Percentiles rank a stretch among this genome's conserved stretches.
These are phyloP conservation scores for Candida koratica DNA, from an alignment of 805 yeast genomes.

Conservation along the genomic window DNA sequence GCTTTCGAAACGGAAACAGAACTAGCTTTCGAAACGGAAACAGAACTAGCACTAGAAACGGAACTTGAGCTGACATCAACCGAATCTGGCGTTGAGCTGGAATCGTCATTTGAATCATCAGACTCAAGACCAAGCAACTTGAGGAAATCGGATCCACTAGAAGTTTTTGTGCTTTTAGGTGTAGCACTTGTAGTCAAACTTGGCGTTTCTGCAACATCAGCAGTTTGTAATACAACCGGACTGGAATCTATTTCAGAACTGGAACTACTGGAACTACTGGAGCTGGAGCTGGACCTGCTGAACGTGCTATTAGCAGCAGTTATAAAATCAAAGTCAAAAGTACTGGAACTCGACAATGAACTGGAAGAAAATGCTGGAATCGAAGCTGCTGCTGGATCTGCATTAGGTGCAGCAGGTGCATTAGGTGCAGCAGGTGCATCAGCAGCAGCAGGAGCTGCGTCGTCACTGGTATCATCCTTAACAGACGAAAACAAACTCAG, in stretches of 20 bases:
- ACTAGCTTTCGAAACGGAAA: slow-evolving; percentile 4
- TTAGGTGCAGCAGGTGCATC: slow-evolving; percentile 6
- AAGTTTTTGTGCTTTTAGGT: slow-evolving; percentile 5
- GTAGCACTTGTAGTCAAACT: slow-evolving; percentile 10
- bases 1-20: slow-evolving; percentile 12
- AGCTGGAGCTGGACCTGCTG: slow-evolving; percentile 14
- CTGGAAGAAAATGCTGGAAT: slow-evolving; percentile 4
- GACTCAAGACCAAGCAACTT: slow-evolving; percentile 8
- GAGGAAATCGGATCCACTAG: slow-evolving; percentile 6
- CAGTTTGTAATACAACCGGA: no score
- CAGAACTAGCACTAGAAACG: background rate
- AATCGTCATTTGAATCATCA: slow-evolving; percentile 5
- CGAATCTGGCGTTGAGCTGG: slow-evolving; percentile 11
- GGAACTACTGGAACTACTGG: slow-evolving; percentile 13
- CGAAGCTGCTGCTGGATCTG: slow-evolving; percentile 1
- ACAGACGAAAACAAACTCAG: background rate
- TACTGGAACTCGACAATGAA: background rate
- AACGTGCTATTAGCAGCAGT: slow-evolving; percentile 13
- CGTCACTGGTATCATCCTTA: slow-evolving; percentile 5
- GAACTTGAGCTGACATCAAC: slow-evolving; percentile 4
- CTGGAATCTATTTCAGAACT: slow-evolving; percentile 9
- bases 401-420: background rate
- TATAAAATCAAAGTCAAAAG: slow-evolving; percentile 1
- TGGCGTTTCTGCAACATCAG: no score
- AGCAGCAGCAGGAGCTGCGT: slow-evolving; percentile 1